phyloP scores from a whole-genome alignment of 2,329 filamentous ascomycete species.

The Alternaria postmessia region DNA sequence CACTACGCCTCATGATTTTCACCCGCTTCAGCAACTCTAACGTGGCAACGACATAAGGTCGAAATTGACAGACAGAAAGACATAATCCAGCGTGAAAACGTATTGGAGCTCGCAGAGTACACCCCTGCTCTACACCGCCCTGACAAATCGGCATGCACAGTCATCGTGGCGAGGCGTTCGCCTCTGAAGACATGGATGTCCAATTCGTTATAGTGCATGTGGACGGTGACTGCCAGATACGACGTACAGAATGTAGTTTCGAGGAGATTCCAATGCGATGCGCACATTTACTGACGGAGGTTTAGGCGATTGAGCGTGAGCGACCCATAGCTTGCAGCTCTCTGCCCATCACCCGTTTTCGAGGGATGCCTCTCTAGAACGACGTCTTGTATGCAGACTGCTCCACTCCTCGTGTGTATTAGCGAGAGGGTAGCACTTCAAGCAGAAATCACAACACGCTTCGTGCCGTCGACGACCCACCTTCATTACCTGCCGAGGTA shows the following conservation, averaged over 20 bases:
- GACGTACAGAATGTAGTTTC: background rate
- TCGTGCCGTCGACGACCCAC: background rate
- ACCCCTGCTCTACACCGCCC: background rate
- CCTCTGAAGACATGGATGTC: background rate
- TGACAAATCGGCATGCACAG: slow-evolving; percentile 1
- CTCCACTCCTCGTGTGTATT: background rate
- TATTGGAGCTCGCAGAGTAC: background rate
- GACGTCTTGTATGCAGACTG: background rate
- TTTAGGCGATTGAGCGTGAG: background rate
- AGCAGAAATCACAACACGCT: background rate
- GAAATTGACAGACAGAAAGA: background rate
- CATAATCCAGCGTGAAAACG: background rate
- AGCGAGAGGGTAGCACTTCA: background rate
- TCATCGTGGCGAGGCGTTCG: slow-evolving; percentile 4
- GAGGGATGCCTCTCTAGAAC: background rate
- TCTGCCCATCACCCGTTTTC: background rate
- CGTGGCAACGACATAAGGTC: background rate
- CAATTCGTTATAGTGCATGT: background rate
- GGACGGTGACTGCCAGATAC: background rate
- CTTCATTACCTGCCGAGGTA: background rate
- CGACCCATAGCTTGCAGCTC: background rate
- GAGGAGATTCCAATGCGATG: background rate
- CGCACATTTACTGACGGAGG: background rate
- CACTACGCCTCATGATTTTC: background rate
- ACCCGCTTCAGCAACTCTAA: background rate